Base-by-base conservation (phyloP, 2,329 filamentous ascomycete genomes). In the Bipolaris sorokiniana region DNA sequence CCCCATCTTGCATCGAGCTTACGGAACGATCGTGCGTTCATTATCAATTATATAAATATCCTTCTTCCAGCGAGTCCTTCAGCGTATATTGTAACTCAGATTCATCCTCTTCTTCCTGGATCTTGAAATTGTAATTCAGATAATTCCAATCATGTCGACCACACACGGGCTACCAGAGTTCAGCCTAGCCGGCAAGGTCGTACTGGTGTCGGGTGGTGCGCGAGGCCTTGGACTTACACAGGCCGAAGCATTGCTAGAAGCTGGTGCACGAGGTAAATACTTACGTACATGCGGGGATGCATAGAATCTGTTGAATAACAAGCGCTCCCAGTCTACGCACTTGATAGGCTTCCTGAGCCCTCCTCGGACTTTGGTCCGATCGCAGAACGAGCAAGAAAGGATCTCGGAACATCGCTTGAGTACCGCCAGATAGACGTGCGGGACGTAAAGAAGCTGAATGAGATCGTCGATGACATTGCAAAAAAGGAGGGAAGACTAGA, bases 351-450 rank as follows among this genome's bases (percentile, higher is more conserved):
- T 22, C 78, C 82, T 5, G 76, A 80, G 51, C 87, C 87, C 1
- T 83, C 83, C 23, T 72, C 83, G 1, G 84, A 87, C 56, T 95
- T 93, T 75, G 83, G 83, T 55, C 78, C 79, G 37, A 82, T 93
- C 52, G 87, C 89, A 49, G 80, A 84, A 61, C 83, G 86, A 49
- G 89, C 90, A 37, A 78, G 79, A 33, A 78, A 83, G 44, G 85
- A 89, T 69, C 82, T 92, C n/a, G 85, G 83, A 64, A 88, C 87
- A 1, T 84, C 83, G 46, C 77, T 95, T 41, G 82, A 87, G 51
- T 96, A 96, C 80, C 87, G 89, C 70, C 86, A 88, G 63, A 86
- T 93, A 58, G 92, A 97, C 71, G 91, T 96, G 16, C 86, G 90
- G 28, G 87, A 95, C 70, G 87, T 88, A 20, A 79, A 82, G 4